Evolutionary conservation across 2,329 filamentous ascomycete genomes (phyloP).

Genomic region (Fusarium subtropicale): DNA sequence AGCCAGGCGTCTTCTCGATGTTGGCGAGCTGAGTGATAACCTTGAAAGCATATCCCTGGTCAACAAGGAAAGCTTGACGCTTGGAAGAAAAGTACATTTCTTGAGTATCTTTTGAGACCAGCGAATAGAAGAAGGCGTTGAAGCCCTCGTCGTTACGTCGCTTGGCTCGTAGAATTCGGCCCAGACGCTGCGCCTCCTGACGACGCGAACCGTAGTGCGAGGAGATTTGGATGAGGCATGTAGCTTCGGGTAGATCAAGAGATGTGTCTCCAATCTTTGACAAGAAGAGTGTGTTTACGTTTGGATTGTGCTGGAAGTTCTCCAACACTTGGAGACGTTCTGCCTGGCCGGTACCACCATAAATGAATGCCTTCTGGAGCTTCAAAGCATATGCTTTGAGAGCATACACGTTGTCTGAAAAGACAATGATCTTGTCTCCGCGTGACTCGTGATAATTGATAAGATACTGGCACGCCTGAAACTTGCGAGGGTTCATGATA

Average conservation of each 20-base stretch:
- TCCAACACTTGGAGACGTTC: conserved; percentile 90
- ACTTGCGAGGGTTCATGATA: conserved; percentile 98
- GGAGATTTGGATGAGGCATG: conserved; percentile 95
- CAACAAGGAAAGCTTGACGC: conserved; percentile 94
- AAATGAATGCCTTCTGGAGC: conserved; percentile 89
- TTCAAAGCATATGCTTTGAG: conserved; percentile 86
- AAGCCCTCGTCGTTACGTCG: conserved; percentile 97
- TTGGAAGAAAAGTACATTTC: conserved; percentile 99
- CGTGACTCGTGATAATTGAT: conserved; percentile 96
- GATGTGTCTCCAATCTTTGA: conserved; percentile 99
- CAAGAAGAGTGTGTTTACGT: conserved; percentile 91
- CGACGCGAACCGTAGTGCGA: conserved; percentile 97
- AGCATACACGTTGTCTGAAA: conserved; percentile 97
- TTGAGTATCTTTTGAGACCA: conserved; percentile 96
- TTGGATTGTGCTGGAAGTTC: conserved; percentile 93
- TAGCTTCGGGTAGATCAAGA: conserved; percentile 95
- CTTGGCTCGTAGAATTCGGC: conserved; percentile 93
- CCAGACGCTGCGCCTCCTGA: conserved; percentile 94
- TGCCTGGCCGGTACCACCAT: conserved; percentile 84
- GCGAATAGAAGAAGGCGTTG: conserved; percentile 98
- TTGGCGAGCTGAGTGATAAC: conserved; percentile 96
- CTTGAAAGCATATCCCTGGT: conserved; percentile 99
- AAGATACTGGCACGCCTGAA: conserved; percentile 97
- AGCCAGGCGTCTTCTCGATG: conserved; percentile 82
- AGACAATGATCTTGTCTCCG: conserved; percentile 98